Percentiles rank a stretch among this genome's conserved stretches.
Evolutionary conservation across 192 early-diverging fungal species (phyloP).

Genomic region (Coemansia sp.): DNA sequence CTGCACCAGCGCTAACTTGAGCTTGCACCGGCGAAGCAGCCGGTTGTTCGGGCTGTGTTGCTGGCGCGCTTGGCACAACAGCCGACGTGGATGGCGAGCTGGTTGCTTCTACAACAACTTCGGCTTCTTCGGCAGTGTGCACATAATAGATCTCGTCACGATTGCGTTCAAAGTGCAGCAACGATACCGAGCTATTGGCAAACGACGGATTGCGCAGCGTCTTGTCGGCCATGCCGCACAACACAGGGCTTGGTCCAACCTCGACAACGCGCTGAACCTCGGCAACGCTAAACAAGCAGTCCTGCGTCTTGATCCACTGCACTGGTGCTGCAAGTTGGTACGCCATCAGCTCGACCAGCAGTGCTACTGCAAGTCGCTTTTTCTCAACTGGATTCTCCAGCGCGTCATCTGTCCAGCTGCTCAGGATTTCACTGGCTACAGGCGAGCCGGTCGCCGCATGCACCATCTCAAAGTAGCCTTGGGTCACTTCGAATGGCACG

Average conservation of each 20-base stretch:
- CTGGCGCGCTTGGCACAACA: neutral
- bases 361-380: conserved; percentile 69
- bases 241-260: conserved; percentile 81
- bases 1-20: neutral
- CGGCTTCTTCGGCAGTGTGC: neutral
- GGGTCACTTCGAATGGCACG: conserved; percentile 76
- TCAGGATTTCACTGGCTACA: conserved; percentile 64
- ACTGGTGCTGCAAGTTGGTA: conserved; percentile 94
- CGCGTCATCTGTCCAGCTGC: conserved; percentile 55
- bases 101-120: neutral
- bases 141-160: conserved; percentile 20
- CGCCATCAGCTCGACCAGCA: conserved; percentile 86
- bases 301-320: conserved; percentile 94
- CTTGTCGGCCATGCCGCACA: conserved; percentile 84
- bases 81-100: neutral
- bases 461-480: conserved; percentile 29
- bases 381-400: conserved; percentile 54
- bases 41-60: neutral
- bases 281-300: conserved; percentile 73
- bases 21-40: neutral
- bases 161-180: conserved; percentile 29
- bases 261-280: conserved; percentile 84
- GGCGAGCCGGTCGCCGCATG: conserved; percentile 68
- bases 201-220: neutral
- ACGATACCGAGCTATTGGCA: neutral